Conservation (phyloP, 306 rosid species). For the Dryas octopetala region DNA sequence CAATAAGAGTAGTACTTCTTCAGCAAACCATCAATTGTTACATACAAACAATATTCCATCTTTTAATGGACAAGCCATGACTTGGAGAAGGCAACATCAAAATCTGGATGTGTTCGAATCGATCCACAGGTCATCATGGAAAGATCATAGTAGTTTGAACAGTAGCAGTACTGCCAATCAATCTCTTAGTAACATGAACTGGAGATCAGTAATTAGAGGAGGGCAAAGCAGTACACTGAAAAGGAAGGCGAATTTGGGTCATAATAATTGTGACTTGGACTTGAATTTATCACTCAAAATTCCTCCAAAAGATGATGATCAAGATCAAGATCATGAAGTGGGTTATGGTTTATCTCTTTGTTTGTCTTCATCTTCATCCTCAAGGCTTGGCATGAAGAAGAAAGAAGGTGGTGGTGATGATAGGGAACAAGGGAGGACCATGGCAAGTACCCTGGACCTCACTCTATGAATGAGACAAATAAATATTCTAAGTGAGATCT, state of each 20-base stretch:
- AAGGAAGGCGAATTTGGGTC: conserved; percentile 27
- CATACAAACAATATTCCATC: neutral
- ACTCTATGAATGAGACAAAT: conserved; percentile 44
- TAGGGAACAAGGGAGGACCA: conserved; percentile 17
- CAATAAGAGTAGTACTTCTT: neutral
- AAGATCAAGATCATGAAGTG: conserved; percentile 8
- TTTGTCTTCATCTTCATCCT: conserved; percentile 34
- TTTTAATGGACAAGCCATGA: neutral
- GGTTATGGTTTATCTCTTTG: conserved; percentile 35
- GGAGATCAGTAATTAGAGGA: neutral
- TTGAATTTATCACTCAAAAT: conserved; percentile 33
- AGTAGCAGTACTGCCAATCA: neutral
- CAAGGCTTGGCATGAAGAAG: conserved; percentile 24
- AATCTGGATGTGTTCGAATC: conserved; percentile 3
- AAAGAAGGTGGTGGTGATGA: neutral
- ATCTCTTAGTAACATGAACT: too few relatives aligned
- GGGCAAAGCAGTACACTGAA: conserved; percentile 21
- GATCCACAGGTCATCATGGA: conserved; percentile 16
- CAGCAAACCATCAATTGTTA: conserved; percentile 1
- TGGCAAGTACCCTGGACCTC: conserved; percentile 48
- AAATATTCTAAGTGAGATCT: conserved; percentile 39
- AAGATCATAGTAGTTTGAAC: conserved; percentile 8
- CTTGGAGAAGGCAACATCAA: conserved; percentile 19
- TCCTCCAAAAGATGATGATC: conserved; percentile 20
- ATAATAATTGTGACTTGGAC: conserved; percentile 19